A percentile compares a stretch with the other conserved stretches of the same genome.
Evolutionary conservation across 805 yeast species (phyloP).

Genomic region (Saccharomycopsis olivae): DNA sequence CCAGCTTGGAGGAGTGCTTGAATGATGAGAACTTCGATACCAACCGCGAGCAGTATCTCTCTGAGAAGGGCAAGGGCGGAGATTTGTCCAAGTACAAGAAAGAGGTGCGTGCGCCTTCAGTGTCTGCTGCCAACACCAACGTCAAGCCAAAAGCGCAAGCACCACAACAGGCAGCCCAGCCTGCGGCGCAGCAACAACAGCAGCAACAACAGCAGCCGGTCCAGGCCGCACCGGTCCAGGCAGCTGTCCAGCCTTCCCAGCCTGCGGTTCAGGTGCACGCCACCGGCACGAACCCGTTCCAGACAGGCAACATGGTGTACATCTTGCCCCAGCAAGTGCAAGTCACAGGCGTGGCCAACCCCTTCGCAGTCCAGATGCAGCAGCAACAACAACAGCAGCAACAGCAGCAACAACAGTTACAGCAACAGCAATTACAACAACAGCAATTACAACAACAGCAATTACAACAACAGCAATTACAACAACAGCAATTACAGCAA

Average conservation of each 20-base stretch:
- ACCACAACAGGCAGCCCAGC: slow-evolving; percentile 25
- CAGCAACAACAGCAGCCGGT: slow-evolving; percentile 23
- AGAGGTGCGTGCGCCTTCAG: slow-evolving; percentile 8
- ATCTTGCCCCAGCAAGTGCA: slow-evolving; percentile 8
- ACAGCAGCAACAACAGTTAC: slow-evolving; percentile 18
- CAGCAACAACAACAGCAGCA: slow-evolving; percentile 19
- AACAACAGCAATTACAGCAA: slow-evolving; percentile 20
- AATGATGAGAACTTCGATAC: slow-evolving; percentile 76
- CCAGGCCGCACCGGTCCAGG: neutral
- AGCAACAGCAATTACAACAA: slow-evolving; percentile 19
- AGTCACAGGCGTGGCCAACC: slow-evolving; percentile 20
- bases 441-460: slow-evolving; percentile 20
- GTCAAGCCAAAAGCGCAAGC: slow-evolving; percentile 25
- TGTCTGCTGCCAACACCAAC: slow-evolving; percentile 23
- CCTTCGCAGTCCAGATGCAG: too few relatives aligned
- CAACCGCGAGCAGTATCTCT: slow-evolving; percentile 67
- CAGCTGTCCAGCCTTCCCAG: too few relatives aligned
- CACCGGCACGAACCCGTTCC: too few relatives aligned
- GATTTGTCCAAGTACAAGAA: slow-evolving; percentile 4
- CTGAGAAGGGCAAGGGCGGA: slow-evolving; percentile 39
- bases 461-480: slow-evolving; percentile 22
- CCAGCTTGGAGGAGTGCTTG: slow-evolving; percentile 79
- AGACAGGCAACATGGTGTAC: too few relatives aligned
- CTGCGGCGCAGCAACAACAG: too few relatives aligned
- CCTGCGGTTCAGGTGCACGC: too few relatives aligned